A percentile compares a stretch with the other conserved stretches of the same genome.
Evolutionary conservation across 371 early-diverging fungal genomes (phyloP).

Genomic region (Thermomucor indicae-seudaticae): DNA sequence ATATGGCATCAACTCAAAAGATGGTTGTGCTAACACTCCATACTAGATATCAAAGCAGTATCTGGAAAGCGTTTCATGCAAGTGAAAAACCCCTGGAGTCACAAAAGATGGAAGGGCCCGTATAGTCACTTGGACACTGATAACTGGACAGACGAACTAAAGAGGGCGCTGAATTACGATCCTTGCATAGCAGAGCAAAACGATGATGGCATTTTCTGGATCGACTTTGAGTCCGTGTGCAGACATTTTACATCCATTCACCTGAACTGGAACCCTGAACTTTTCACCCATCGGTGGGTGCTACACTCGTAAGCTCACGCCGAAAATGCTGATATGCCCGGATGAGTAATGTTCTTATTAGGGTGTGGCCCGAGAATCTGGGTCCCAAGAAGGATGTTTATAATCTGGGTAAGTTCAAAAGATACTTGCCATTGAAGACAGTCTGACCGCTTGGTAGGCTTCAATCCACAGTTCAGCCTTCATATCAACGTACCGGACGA

Average conservation of each 20-base stretch:
- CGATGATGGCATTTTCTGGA: constrained; percentile 87
- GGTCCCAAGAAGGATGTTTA: constrained; percentile 67
- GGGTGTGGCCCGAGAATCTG: constrained; percentile 55
- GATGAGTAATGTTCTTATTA: constrained; percentile 8
- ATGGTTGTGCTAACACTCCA: neutral
- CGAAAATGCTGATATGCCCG: neutral
- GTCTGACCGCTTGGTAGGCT: no score
- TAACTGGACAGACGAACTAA: constrained; percentile 72
- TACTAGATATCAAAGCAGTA: constrained; percentile 29
- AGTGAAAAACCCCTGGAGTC: constrained; percentile 92
- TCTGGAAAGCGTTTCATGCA: constrained; percentile 38
- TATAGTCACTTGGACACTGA: constrained; percentile 70
- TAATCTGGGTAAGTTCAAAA: constrained; percentile 41
- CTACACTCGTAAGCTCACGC: constrained; percentile 48
- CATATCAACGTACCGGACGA: constrained; percentile 52
- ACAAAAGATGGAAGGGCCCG: constrained; percentile 79
- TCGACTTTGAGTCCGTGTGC: constrained; percentile 80
- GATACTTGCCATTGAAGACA: neutral
- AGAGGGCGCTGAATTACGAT: constrained; percentile 63
- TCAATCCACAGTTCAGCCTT: constrained; percentile 78
- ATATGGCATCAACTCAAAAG: neutral
- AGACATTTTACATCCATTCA: constrained; percentile 78
- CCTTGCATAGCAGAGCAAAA: constrained; percentile 56
- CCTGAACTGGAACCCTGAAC: constrained; percentile 83
- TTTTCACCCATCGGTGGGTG: constrained; percentile 60